phyloP scores from a whole-genome alignment of 305 asterid genomes.

The Fraxinus albicans region DNA sequence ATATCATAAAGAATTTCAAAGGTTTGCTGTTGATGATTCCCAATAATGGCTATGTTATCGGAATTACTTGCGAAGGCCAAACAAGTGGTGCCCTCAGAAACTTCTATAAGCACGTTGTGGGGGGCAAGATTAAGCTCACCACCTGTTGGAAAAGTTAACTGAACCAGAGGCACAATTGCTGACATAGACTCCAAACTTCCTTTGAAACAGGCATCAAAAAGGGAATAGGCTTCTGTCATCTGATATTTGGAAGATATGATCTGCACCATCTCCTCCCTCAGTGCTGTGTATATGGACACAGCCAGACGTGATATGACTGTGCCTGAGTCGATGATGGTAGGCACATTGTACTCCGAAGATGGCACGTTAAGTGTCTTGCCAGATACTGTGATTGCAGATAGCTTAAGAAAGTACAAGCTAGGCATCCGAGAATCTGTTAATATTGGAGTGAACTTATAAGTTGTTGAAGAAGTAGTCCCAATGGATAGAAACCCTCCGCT shows the following conservation, averaged over 20 bases:
- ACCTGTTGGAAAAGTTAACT: not conserved
- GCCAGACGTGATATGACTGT: constrained; percentile 18
- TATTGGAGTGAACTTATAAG: constrained; percentile 35
- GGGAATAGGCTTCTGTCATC: not conserved
- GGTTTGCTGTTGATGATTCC: constrained; percentile 6
- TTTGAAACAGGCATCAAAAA: not conserved
- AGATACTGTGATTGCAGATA: constrained; percentile 1
- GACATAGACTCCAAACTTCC: not conserved
- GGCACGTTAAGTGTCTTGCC: constrained; percentile 6
- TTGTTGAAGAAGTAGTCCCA: constrained; percentile 30
- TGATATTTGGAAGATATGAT: not conserved
- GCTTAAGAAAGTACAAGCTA: constrained; percentile 14
- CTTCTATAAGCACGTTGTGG: not conserved
- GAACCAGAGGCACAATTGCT: not conserved
- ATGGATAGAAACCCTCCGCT: constrained; percentile 20
- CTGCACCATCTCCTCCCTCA: not conserved
- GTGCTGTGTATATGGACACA: not conserved
- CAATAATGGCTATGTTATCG: not conserved
- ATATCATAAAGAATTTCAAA: constrained; percentile 5
- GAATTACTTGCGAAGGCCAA: constrained; percentile 4
- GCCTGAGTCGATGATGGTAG: constrained; percentile 25
- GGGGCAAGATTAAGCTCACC: not conserved
- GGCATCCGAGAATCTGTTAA: constrained; percentile 2
- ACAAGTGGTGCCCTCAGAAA: not conserved
- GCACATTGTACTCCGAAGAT: not conserved